phyloP scores from a whole-genome alignment of 169 alveolate genomes.

The Plasmodium ovale region DNA sequence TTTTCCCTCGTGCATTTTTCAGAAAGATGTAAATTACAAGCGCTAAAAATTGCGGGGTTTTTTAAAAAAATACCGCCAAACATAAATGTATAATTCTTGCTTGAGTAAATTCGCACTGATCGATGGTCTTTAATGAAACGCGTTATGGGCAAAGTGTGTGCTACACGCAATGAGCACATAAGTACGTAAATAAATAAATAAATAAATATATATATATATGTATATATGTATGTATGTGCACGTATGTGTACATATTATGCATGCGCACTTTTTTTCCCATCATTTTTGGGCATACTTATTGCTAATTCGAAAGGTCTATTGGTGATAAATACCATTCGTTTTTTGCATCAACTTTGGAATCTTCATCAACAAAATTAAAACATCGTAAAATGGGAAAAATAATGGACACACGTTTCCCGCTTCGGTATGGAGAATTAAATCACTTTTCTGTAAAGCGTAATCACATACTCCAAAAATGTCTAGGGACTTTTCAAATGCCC shows the following conservation, averaged over 20 bases:
- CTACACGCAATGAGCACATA: too few relatives aligned
- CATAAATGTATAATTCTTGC: background rate
- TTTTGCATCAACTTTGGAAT: background rate
- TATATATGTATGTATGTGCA: background rate
- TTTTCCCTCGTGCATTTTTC: too few relatives aligned
- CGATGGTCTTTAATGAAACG: background rate
- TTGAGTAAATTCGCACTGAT: background rate
- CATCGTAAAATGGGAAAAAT: background rate
- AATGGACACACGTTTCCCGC: background rate
- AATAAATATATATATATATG: too few relatives aligned
- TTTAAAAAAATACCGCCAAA: background rate
- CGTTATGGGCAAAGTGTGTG: background rate
- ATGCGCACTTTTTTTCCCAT: background rate
- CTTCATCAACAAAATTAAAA: background rate
- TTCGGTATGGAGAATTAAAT: background rate
- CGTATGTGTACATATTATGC: background rate
- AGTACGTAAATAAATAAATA: too few relatives aligned
- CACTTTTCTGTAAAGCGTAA: background rate
- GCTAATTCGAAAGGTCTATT: background rate
- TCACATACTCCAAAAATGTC: slow-evolving; percentile 8
- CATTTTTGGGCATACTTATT: background rate
- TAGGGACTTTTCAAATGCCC: slow-evolving; percentile 2
- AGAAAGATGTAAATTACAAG: too few relatives aligned
- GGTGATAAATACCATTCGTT: background rate
- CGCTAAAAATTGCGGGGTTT: too few relatives aligned